These are phyloP conservation scores for Adansonia rubrostipa DNA, from an alignment of 441 rosid genomes.

Conservation along the genomic window DNA sequence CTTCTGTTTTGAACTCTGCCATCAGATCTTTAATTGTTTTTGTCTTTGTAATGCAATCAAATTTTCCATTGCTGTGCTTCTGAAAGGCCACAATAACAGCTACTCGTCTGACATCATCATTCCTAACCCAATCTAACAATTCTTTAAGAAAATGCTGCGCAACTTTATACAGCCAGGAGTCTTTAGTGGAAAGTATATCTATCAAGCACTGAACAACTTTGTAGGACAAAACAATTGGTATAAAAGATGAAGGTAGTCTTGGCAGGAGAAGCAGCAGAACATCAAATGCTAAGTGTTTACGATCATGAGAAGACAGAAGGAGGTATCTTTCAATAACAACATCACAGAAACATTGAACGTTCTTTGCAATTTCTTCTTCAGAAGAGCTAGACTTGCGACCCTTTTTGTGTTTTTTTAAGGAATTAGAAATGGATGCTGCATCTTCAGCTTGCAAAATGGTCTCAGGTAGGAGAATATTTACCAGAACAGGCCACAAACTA, in stretches of 20 bases:
- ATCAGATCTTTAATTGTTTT: slow-evolving; percentile 79
- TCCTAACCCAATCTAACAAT: slow-evolving; percentile 71
- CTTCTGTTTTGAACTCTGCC: slow-evolving; percentile 79
- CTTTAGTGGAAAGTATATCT: slow-evolving; percentile 86
- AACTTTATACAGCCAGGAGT: slow-evolving; percentile 91
- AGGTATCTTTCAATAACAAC: slow-evolving; percentile 73
- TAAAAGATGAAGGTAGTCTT: slow-evolving; percentile 74
- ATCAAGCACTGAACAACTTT: slow-evolving; percentile 87
- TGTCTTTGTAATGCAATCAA: slow-evolving; percentile 70
- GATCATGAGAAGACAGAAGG: slow-evolving; percentile 87
- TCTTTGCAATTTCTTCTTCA: slow-evolving; percentile 77
- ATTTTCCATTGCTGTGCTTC: slow-evolving; percentile 89
- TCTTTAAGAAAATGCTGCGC: slow-evolving; percentile 79
- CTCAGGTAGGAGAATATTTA: slow-evolving; percentile 77
- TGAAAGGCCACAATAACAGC: slow-evolving; percentile 81
- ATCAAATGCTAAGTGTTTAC: slow-evolving; percentile 89
- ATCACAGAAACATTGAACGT: slow-evolving; percentile 60
- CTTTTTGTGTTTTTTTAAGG: slow-evolving; percentile 82
- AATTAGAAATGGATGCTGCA: slow-evolving; percentile 55
- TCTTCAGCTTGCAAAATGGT: slow-evolving; percentile 68
- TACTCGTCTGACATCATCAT: slow-evolving; percentile 83
- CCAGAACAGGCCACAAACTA: slow-evolving; percentile 77
- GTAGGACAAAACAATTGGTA: slow-evolving; percentile 64
- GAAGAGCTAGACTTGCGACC: slow-evolving; percentile 71
- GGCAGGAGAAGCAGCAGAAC: slow-evolving; percentile 77